Percentiles rank a stretch among this genome's conserved stretches.
Evolutionary conservation across 2,329 filamentous ascomycete genomes (phyloP).

Genomic region (Nectriaceae sp.): DNA sequence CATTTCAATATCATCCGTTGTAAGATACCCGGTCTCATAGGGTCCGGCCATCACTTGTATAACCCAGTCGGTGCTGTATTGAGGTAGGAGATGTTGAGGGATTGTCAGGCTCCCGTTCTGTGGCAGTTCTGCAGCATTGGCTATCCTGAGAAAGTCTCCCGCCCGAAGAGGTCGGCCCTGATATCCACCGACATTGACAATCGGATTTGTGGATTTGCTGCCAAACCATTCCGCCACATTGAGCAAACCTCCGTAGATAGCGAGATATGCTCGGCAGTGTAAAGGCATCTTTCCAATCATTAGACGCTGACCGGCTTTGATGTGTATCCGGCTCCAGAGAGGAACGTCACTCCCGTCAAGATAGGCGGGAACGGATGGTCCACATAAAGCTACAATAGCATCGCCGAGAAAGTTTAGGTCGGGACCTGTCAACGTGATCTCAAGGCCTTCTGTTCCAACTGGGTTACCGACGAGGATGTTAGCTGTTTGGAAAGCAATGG

Average conservation of each 20-base stretch:
- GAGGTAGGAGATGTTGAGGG: background rate
- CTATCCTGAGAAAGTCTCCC: background rate
- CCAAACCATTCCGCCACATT: background rate
- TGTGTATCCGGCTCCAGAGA: conserved; percentile 57
- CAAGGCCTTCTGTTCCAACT: conserved; percentile 52
- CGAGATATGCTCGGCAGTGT: conserved; percentile 57
- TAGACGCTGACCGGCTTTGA: conserved; percentile 48
- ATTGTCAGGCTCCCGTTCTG: background rate
- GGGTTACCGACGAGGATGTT: conserved; percentile 62
- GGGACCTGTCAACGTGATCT: conserved; percentile 62
- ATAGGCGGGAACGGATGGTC: conserved; percentile 52
- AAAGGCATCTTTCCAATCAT: conserved; percentile 55
- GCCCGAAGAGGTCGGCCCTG: background rate
- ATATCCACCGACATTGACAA: background rate
- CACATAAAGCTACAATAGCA: conserved; percentile 58
- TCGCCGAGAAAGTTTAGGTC: conserved; percentile 56
- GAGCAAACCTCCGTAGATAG: conserved; percentile 43
- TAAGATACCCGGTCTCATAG: background rate
- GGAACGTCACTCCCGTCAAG: conserved; percentile 51
- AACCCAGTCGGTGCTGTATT: background rate
- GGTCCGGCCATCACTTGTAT: no score
- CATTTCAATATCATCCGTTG: background rate
- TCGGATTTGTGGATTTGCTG: background rate
- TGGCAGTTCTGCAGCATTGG: background rate
- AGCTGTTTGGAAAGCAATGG: conserved; percentile 56